Conservation (phyloP, 805 yeast genomes). For the Allodekkera sacchari region DNA sequence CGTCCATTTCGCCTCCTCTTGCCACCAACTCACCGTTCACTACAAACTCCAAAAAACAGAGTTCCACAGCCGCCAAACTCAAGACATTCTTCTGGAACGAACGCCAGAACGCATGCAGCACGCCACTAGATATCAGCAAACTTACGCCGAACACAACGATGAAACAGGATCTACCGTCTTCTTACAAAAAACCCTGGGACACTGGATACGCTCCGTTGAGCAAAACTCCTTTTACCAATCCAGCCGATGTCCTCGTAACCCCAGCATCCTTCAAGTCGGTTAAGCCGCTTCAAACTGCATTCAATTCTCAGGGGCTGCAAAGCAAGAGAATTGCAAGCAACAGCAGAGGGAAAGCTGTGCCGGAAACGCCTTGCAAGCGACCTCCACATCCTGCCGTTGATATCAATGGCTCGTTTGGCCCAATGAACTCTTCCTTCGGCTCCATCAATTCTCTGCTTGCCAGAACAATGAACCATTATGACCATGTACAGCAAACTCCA, state of each 20-base stretch:
- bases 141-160: too few species aligned
- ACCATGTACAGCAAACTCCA: too few species aligned
- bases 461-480: too few species aligned
- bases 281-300: constrained; percentile 81
- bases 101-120: too few species aligned
- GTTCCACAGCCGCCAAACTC: too few species aligned
- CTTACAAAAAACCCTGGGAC: constrained; percentile 4
- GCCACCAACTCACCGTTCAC: too few species aligned
- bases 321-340: constrained; percentile 46
- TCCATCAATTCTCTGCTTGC: too few species aligned
- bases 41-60: too few species aligned
- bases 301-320: constrained; percentile 63
- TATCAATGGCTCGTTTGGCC: constrained; percentile 17
- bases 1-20: too few species aligned
- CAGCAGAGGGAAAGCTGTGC: constrained; percentile 32
- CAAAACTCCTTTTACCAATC: constrained; percentile 11
- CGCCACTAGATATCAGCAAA: too few species aligned
- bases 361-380: constrained; percentile 58
- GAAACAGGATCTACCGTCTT: too few species aligned
- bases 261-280: constrained; percentile 60
- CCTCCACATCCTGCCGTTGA: constrained; percentile 27
- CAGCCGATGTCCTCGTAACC: constrained; percentile 25
- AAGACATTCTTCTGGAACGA: too few species aligned
- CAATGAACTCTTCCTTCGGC: constrained; percentile 13
- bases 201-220: constrained; percentile 1